These are phyloP conservation scores for Mycena belliarum DNA, from an alignment of 768 basidiomycete genomes.

Conservation along the genomic window DNA sequence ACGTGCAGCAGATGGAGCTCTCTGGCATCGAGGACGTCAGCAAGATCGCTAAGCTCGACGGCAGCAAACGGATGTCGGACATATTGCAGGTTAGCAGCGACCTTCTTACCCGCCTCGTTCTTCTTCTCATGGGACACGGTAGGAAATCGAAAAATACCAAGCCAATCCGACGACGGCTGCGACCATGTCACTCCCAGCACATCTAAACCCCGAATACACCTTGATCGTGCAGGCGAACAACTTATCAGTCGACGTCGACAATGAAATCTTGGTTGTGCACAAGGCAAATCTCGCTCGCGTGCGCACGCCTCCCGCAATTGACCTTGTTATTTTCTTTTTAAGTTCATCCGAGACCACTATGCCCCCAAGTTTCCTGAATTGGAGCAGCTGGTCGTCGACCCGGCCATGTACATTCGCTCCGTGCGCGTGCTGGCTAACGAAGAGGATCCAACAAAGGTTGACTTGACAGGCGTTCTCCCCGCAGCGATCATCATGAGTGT, in stretches of 20 bases:
- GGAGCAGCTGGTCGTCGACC: constrained; percentile 91
- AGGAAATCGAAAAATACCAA: constrained; percentile 92
- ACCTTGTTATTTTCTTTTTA: constrained; percentile 15
- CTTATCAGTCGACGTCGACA: constrained; percentile 96
- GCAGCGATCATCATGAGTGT: constrained; percentile 95
- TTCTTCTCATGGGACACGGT: background rate
- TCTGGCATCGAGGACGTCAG: constrained; percentile 80
- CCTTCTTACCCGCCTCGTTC: background rate
- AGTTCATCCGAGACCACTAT: constrained; percentile 99
- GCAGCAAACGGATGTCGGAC: constrained; percentile 86
- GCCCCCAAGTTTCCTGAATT: constrained; percentile 93
- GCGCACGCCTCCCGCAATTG: constrained; percentile 15
- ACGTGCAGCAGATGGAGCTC: constrained; percentile 94
- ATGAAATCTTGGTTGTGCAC: constrained; percentile 95
- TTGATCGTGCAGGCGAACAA: constrained; percentile 98
- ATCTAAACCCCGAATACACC: constrained; percentile 93
- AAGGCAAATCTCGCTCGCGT: constrained; percentile 54
- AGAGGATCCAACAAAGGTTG: constrained; percentile 87
- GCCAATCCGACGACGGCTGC: constrained; percentile 77
- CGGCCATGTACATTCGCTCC: constrained; percentile 88
- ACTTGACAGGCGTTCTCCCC: constrained; percentile 77
- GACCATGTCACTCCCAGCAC: constrained; percentile 75
- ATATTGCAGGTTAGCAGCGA: constrained; percentile 78
- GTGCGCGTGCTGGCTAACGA: constrained; percentile 87
- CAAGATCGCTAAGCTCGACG: constrained; percentile 86